Evolutionary conservation across 129 eudicot species (phyloP).

Genomic region (Calendula officinalis): DNA sequence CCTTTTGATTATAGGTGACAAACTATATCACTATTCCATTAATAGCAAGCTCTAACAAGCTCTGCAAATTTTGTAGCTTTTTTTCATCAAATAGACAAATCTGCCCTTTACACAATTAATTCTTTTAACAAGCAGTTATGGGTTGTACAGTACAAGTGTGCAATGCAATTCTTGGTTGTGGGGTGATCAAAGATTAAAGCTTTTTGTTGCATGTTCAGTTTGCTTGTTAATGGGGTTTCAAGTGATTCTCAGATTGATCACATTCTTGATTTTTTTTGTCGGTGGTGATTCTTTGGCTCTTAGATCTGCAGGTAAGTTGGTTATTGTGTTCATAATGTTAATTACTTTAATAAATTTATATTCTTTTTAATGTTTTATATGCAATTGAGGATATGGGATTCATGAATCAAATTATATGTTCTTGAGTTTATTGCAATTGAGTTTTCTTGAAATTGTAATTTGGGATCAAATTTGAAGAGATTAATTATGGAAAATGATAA

Average conservation of each 20-base stretch:
- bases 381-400: slow-evolving; percentile 1
- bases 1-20: slow-evolving; percentile 17
- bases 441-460: slow-evolving; percentile 17
- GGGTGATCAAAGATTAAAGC: slow-evolving; percentile 32
- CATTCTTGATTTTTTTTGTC: slow-evolving; percentile 41
- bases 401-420: slow-evolving; percentile 15
- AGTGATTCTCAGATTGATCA: slow-evolving; percentile 36
- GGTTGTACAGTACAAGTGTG: slow-evolving; percentile 27
- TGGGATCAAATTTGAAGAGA: slow-evolving; percentile 14
- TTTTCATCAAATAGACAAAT: slow-evolving; percentile 13
- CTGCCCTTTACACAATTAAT: slow-evolving; percentile 11
- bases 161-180: slow-evolving; percentile 24
- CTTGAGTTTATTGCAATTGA: slow-evolving; percentile 16
- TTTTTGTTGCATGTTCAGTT: slow-evolving; percentile 18
- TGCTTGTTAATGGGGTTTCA: slow-evolving; percentile 50
- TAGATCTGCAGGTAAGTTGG: slow-evolving; percentile 68
- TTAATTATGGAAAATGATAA: slow-evolving; percentile 12
- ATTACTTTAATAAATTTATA: slow-evolving; percentile 1
- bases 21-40: slow-evolving; percentile 26
- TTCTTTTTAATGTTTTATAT: slow-evolving; percentile 4
- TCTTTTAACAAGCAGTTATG: slow-evolving; percentile 18
- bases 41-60: slow-evolving; percentile 30
- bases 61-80: slow-evolving; percentile 24
- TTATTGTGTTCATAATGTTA: slow-evolving; percentile 7
- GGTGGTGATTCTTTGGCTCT: slow-evolving; percentile 37